Evolutionary conservation across 2,329 filamentous ascomycete genomes (phyloP).

Genomic region (Fusarium staphyleae): DNA sequence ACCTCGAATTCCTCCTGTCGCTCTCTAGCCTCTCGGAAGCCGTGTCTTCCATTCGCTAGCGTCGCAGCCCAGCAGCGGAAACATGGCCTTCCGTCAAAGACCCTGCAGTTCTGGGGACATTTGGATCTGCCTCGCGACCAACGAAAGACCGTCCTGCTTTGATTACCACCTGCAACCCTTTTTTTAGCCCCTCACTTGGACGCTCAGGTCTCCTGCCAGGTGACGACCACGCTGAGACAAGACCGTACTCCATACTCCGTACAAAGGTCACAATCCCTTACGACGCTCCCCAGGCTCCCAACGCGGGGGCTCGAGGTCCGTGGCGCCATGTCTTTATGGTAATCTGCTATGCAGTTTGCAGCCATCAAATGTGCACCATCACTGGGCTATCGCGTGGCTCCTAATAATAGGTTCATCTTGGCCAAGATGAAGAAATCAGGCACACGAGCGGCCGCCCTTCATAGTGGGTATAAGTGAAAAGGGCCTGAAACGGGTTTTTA

Average conservation of each 20-base stretch:
- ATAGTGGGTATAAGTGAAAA: neutral
- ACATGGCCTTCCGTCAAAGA: constrained; percentile 27
- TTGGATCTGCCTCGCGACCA: constrained; percentile 10
- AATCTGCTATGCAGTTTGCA: neutral
- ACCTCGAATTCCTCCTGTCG: constrained; percentile 21
- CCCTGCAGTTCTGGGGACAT: constrained; percentile 21
- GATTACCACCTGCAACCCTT: too few relatives aligned
- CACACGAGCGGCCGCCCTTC: neutral
- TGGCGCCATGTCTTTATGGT: constrained; percentile 1
- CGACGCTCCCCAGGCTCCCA: too few relatives aligned
- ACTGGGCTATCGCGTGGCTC: neutral
- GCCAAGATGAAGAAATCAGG: too few relatives aligned
- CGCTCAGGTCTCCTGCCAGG: too few relatives aligned
- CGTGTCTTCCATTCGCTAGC: constrained; percentile 38
- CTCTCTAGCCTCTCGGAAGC: constrained; percentile 36
- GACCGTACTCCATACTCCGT: too few relatives aligned
- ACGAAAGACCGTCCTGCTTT: too few relatives aligned
- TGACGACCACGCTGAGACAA: too few relatives aligned
- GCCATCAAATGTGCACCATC: neutral
- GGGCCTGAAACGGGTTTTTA: too few relatives aligned
- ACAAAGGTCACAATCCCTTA: too few relatives aligned
- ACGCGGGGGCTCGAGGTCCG: too few relatives aligned
- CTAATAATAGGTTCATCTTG: neutral
- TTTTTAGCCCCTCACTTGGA: too few relatives aligned
- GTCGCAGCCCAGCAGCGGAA: constrained; percentile 34